These are phyloP conservation scores for Ustilago lituana DNA, from an alignment of 1,284 basidiomycete species.

Conservation along the genomic window DNA sequence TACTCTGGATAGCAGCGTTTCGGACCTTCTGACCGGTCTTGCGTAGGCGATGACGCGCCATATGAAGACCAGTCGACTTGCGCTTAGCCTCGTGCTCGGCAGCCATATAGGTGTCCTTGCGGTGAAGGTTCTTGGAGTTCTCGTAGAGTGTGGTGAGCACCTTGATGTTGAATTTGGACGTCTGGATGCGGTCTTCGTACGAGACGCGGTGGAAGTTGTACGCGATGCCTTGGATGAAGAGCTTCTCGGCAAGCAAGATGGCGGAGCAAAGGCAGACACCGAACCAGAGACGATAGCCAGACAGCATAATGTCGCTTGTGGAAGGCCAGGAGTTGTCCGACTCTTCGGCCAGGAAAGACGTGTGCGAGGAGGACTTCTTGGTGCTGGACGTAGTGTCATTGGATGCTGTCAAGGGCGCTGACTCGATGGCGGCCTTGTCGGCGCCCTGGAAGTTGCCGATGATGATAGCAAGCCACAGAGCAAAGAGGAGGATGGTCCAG, in stretches of 20 bases:
- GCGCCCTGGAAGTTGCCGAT: conserved; percentile 62
- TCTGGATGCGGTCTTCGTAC: conserved; percentile 84
- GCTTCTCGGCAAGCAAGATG: conserved; percentile 83
- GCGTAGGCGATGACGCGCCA: conserved; percentile 26
- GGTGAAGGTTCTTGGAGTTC: conserved; percentile 71
- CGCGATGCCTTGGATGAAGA: conserved; percentile 77
- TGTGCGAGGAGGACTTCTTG: conserved; percentile 22
- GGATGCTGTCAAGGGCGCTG: conserved; percentile 29
- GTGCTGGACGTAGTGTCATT: conserved; percentile 41
- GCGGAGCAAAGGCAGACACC: conserved; percentile 78
- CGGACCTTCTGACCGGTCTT: conserved; percentile 47
- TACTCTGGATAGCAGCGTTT: conserved; percentile 69
- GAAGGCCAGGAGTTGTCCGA: conserved; percentile 39
- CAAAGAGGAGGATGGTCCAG: conserved; percentile 77
- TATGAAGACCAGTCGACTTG: conserved; percentile 38
- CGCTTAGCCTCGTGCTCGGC: conserved; percentile 48
- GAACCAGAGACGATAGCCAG: conserved; percentile 70
- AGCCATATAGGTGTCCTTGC: conserved; percentile 46
- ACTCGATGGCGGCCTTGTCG: conserved; percentile 31
- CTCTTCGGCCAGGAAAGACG: conserved; percentile 15
- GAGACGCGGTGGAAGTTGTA: conserved; percentile 85
- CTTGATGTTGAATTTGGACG: conserved; percentile 82
- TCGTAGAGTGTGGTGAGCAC: conserved; percentile 81
- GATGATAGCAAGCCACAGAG: conserved; percentile 57
- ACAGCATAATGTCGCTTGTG: conserved; percentile 67